Percentiles rank a stretch among this genome's conserved stretches.
These are phyloP conservation scores for Heterococcus sp. DNA, from an alignment of 108 stramenopile genomes.

Conservation along the genomic window DNA sequence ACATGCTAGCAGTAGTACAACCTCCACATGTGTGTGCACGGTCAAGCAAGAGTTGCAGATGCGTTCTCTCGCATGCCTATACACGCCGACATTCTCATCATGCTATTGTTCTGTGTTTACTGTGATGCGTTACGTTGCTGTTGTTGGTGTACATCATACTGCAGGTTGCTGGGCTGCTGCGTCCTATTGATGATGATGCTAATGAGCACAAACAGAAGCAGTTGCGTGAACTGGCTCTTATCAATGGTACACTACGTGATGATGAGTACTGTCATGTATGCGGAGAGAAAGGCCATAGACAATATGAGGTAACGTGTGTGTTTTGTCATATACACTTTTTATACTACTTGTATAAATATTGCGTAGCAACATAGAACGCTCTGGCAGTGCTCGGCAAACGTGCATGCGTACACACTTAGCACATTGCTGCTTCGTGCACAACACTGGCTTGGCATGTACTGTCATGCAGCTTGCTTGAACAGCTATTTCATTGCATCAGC, in stretches of 20 bases:
- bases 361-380: no score
- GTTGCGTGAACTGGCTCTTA: slow-evolving; percentile 86
- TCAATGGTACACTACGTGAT: slow-evolving; percentile 97
- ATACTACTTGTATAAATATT: no score
- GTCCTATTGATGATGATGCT: slow-evolving; percentile 91
- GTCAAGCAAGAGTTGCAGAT: background rate
- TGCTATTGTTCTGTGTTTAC: background rate
- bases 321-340: no score
- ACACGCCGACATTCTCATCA: no score
- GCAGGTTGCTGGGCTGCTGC: slow-evolving; percentile 85
- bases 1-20: background rate
- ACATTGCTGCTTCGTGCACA: no score
- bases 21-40: background rate
- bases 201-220: slow-evolving; percentile 91
- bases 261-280: slow-evolving; percentile 94
- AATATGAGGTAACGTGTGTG: slow-evolving; percentile 81
- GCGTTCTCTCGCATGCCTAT: background rate
- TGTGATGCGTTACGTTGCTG: background rate
- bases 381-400: no score
- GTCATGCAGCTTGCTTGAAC: no score
- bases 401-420: no score
- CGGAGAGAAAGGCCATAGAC: slow-evolving; percentile 91
- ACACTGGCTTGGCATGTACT: no score
- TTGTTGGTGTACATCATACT: slow-evolving; percentile 75
- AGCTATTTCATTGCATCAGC: no score